Conservation (phyloP, 331 rosid genomes). For the Acacia pycnantha region DNA sequence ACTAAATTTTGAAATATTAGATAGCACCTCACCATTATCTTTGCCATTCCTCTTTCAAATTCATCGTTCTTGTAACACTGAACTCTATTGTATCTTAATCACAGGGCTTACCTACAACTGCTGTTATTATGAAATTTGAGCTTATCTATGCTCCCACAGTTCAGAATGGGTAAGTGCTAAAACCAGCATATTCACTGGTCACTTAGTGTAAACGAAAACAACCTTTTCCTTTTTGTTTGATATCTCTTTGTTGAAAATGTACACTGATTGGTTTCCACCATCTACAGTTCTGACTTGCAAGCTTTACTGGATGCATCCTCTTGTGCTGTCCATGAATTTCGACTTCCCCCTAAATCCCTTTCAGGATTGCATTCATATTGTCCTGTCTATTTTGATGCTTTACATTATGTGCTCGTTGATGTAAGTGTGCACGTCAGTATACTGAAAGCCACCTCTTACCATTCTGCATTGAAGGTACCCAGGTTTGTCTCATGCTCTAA, state of each 20-base stretch:
- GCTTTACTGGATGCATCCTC: conserved; percentile 60
- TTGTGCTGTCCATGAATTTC: conserved; percentile 89
- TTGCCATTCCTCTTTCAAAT: conserved; percentile 9
- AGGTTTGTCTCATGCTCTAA: conserved; percentile 67
- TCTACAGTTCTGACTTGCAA: conserved; percentile 63
- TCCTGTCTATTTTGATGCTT: conserved; percentile 87
- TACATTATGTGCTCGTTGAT: conserved; percentile 90
- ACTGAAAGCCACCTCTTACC: conserved; percentile 53
- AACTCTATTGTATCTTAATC: conserved; percentile 36
- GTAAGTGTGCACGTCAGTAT: conserved; percentile 77
- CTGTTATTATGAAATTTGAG: conserved; percentile 90
- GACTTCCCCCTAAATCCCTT: conserved; percentile 91
- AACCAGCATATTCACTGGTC: conserved; percentile 16
- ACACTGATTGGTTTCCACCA: conserved; percentile 37
- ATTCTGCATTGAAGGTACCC: conserved; percentile 46
- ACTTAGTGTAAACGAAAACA: conserved; percentile 12
- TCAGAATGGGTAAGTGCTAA: conserved; percentile 70
- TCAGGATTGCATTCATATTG: conserved; percentile 92
- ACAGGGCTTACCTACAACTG: conserved; percentile 70
- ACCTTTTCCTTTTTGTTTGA: conserved; percentile 28
- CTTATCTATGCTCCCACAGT: conserved; percentile 71
- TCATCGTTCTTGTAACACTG: conserved; percentile 14
- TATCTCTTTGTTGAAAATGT: conserved; percentile 26
- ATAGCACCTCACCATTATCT: not conserved
- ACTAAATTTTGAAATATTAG: not conserved